Conservation (phyloP, 2,329 filamentous ascomycete species). For the Hymenoscyphus fructigenus region DNA sequence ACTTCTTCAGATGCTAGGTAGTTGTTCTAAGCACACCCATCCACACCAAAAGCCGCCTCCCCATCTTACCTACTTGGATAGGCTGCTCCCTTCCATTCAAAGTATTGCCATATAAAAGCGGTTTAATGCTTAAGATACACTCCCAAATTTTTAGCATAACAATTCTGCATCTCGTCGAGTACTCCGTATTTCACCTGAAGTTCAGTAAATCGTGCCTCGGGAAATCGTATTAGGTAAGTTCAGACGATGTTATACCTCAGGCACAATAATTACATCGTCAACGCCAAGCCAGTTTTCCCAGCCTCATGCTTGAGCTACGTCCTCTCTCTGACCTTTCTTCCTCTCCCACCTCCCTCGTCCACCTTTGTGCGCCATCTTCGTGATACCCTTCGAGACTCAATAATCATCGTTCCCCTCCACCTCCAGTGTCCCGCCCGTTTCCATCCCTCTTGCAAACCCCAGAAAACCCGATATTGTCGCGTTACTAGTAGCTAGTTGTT, state of each 20-base stretch:
- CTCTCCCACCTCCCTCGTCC: not conserved
- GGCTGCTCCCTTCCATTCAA: too few species aligned
- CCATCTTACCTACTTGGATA: too few species aligned
- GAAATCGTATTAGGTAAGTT: not conserved
- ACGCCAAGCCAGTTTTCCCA: not conserved
- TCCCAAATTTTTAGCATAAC: too few species aligned
- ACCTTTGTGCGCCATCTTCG: slow-evolving; percentile 3
- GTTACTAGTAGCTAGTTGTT: not conserved
- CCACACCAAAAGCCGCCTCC: too few species aligned
- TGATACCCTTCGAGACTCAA: not conserved
- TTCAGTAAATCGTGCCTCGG: too few species aligned
- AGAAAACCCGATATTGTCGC: not conserved
- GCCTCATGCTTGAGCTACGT: slow-evolving; percentile 2
- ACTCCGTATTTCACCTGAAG: too few species aligned
- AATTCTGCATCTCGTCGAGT: too few species aligned
- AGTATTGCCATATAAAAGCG: too few species aligned
- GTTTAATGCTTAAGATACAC: too few species aligned
- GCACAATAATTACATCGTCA: not conserved
- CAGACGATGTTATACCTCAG: not conserved
- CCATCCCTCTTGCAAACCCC: not conserved
- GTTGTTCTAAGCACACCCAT: too few species aligned
- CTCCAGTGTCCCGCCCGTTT: not conserved
- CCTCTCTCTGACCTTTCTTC: not conserved
- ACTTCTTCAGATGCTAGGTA: too few species aligned
- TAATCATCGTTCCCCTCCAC: not conserved